Evolutionary conservation across 225 moss, liverwort and hornwort genomes (phyloP), one percentile per base, ranked within the genome.

Genomic region (Polytrichum formosum): DNA sequence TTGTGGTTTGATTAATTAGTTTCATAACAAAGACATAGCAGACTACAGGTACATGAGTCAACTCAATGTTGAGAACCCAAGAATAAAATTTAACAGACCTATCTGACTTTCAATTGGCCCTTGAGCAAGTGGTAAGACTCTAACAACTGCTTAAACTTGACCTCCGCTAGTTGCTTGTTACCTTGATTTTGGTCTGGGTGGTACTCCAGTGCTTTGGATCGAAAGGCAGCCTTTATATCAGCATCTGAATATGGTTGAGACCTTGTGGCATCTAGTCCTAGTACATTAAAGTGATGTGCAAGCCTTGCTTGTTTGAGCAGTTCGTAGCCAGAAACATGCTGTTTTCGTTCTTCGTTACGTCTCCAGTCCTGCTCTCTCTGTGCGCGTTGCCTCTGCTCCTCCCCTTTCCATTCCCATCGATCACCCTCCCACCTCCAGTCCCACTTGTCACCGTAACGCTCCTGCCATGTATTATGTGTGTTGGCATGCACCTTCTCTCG

Each of bases 371-470:
- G 82, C 69, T 86, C 85, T 31, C 83, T 66, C 21, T 85, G 82
- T 54, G 88, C 83, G 65, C 35, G 78, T 37, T 81, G 82, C 22
- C 85, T 74, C 65, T 85, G 88, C 72, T 78, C 88, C 74, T 88
- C 88, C n/a, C 88, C 88, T 79, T 86, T 83, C 88, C 88, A 88
- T 70, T 83, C 78, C 85, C 88, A 88, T 31, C 85, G 78, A 33
- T 81, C 83, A 4, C 83, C 85, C 55, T 86, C 88, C 87, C 91
- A 84, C 55, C 74, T 87, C 96, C 96, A 93, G 74, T 96, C 93
- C 96, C 96, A 96, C 68, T 87, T 91, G 26, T 96, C 93, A 70
- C 93, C 93, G 53, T 84, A 87, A 56, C 90, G 93, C 85, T 91
- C 91, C 6, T 89, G 91, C 96, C 96, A 96, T 9, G 96, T 85